These are phyloP conservation scores for Candida odintsovae DNA, from an alignment of 805 yeast species.

Conservation along the genomic window DNA sequence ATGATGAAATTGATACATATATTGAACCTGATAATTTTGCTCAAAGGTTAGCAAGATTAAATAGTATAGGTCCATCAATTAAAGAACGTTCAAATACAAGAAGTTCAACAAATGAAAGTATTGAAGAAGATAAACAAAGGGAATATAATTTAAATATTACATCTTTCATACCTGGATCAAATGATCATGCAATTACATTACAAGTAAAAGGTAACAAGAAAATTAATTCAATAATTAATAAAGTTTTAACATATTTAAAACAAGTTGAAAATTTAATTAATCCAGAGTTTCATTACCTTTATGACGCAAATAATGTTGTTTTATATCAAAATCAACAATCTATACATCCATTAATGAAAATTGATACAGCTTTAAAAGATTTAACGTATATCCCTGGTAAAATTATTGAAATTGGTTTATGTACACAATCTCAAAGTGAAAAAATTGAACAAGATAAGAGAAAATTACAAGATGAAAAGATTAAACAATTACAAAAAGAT, in stretches of 20 bases:
- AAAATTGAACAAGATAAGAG: slow-evolving; percentile 6
- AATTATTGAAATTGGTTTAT: slow-evolving; percentile 12
- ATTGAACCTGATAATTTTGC: not conserved
- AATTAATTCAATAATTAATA: slow-evolving; percentile 10
- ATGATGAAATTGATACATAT: slow-evolving; percentile 1
- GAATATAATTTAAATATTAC: slow-evolving; percentile 10
- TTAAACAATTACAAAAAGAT: slow-evolving; percentile 22
- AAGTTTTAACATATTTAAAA: slow-evolving; percentile 9
- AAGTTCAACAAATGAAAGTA: not conserved
- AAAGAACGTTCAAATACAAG: not conserved
- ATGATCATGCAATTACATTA: slow-evolving; percentile 4
- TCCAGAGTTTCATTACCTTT: not conserved
- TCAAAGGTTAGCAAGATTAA: slow-evolving; percentile 1
- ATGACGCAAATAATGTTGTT: slow-evolving; percentile 10
- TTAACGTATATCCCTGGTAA: not conserved
- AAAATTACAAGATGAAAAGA: slow-evolving; percentile 14
- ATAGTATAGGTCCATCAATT: not conserved
- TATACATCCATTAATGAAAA: slow-evolving; percentile 20
- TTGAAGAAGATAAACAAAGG: not conserved
- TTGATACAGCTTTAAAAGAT: slow-evolving; percentile 8
- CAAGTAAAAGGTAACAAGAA: slow-evolving; percentile 16
- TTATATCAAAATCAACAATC: slow-evolving; percentile 19
- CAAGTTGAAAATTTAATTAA: slow-evolving; percentile 1
- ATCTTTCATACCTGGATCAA: slow-evolving; percentile 19
- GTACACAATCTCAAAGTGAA: slow-evolving; percentile 15